These are phyloP conservation scores for Coemansia sp. DNA, from an alignment of 192 early-diverging fungal species.

Conservation along the genomic window DNA sequence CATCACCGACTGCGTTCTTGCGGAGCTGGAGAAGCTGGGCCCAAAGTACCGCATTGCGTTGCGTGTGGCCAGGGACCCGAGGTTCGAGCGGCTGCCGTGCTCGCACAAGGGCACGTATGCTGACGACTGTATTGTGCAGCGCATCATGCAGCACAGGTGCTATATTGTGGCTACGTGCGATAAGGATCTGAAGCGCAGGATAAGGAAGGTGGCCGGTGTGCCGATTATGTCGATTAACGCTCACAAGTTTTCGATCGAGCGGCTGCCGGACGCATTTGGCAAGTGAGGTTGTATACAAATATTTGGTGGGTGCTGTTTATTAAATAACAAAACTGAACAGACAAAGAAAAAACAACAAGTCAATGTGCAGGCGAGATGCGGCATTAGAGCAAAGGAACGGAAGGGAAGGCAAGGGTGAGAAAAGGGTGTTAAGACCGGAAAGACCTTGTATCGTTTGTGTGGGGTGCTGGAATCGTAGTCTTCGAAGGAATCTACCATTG, in stretches of 20 bases:
- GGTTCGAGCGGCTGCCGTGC: slow-evolving; percentile 94
- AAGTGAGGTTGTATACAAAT: too few species aligned
- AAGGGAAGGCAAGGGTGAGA: too few species aligned
- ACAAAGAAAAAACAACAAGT: not conserved
- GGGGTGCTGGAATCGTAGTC: too few species aligned
- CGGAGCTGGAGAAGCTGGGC: slow-evolving; percentile 97
- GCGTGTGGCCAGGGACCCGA: slow-evolving; percentile 90
- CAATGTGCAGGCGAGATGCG: not conserved
- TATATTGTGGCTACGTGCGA: slow-evolving; percentile 99
- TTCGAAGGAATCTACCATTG: not conserved
- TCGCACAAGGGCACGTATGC: slow-evolving; percentile 98
- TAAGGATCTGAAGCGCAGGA: slow-evolving; percentile 90
- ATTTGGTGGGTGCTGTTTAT: not conserved
- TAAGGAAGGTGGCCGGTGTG: slow-evolving; percentile 93
- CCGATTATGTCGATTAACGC: slow-evolving; percentile 95
- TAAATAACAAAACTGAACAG: slow-evolving; percentile 1
- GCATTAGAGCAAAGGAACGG: too few species aligned
- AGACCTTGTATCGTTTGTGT: too few species aligned
- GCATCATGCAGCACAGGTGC: slow-evolving; percentile 91
- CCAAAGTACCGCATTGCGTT: slow-evolving; percentile 94
- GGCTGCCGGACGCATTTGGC: slow-evolving; percentile 73
- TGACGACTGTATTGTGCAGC: slow-evolving; percentile 95
- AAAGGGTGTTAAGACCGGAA: too few species aligned
- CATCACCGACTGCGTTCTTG: slow-evolving; percentile 98
- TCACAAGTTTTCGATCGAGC: slow-evolving; percentile 90